Evolutionary conservation across 345 rosid species (phyloP), one percentile per base, ranked within the genome.

Genomic region (Barbarea vulgaris): DNA sequence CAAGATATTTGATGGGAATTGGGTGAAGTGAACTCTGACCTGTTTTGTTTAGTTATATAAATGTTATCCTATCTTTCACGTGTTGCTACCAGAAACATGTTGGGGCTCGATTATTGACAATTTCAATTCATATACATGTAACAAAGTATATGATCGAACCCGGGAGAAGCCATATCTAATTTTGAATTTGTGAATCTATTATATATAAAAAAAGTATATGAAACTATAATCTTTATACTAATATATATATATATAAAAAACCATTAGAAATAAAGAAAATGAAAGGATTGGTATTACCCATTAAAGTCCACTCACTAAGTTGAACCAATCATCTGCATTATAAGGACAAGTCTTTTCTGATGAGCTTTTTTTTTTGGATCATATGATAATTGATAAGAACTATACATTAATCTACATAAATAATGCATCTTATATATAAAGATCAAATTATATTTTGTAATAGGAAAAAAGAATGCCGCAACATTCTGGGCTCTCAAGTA

Each of bases 41-140:
- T 70, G 67, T 70, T 76, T 76, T 70, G 46, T 77, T 52, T 64
- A 72, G 77, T 65, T 64, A 59, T 21, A 77, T 63, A 77, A 71
- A 72, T 72, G 77, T 48, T 72, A 77, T 65, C 73, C 77, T 65
- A 66, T 78, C 63, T 65, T 78, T 78, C 81, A 71, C 81, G 81
- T 72, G 77, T 69, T 72, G 73, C 47, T 61, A 69, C 70, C 79
- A 69, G 74, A 76, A 61, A 76, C 53, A 52, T 76, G 79, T 76
- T 60, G 69, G 28, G 67, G 46, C 58, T 77, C 50, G 48, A 58
- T 46, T 37, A 66, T 58, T 58, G 81, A 48, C 77, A 72, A 77
- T 72, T 50, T 77, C 66, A 69, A 53, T 69, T 69, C 67, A 41
- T 64, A 34, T 64, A 46, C 19, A 36, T 56, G 51, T 70, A 54